Evolutionary conservation across 306 rosid species (phyloP), one percentile per base, ranked within the genome.

Genomic region (Argentina anserina): DNA sequence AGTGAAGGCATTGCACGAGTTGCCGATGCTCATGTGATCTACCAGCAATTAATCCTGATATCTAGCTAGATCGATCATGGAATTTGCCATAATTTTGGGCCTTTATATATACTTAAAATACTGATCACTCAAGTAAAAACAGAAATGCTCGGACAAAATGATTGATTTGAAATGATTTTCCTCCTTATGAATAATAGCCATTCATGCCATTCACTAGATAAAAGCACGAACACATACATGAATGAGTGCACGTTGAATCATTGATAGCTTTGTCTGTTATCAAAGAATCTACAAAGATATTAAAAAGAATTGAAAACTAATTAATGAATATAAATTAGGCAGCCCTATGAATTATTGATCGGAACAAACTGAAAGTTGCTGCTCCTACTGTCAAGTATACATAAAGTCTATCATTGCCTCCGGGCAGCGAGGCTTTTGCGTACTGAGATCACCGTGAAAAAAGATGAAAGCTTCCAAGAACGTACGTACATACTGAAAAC

Each of bases 351-450:
- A 14, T 61, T 17, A 56, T 26, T 6, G 21, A 41, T 26, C 36
- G 39, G 29, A 71, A 53, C 25, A 15, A 20, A 34, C 5, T 28
- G 21, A 67, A 47, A 69, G 45, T 33, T 31, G 62, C 34, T 10
- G 72, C 43, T 67, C 14, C 67, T 64, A 37, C 46, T 37, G 29
- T 64, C 46, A 64, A 1, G 3, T 33, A 33, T 58, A 3, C 17
- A 7, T 12, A 2, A 14, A 11, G 18, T 61, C 23, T 61, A 34
- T 33, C 43, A 61, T 34, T 70, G 39, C 46, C 75, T 15, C 65
- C 75, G 75, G 75, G 40, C 75, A 65, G 65, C 75, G 39, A 25
- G 75, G 65, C 65, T 71, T 71, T 71, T 9, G n/a, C n/a, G n/a
- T n/a, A 21, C 25, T 17, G 20, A 71, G 7, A 31, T 31, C 40